phyloP scores from a whole-genome alignment of 2,329 filamentous ascomycete species.

The Didymella keratinophila region DNA sequence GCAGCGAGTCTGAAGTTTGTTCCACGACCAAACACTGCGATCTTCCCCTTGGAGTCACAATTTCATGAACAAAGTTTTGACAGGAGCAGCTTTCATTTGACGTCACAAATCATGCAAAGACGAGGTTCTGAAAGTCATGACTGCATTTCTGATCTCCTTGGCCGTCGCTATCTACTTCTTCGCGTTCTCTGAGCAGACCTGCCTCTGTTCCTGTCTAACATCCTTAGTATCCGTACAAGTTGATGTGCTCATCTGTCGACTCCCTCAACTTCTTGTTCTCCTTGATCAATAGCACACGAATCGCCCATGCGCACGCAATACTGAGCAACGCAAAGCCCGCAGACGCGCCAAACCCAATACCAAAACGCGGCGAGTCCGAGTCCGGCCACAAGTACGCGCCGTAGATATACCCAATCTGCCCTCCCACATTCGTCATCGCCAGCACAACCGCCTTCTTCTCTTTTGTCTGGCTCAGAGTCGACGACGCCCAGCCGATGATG shows the following conservation, averaged over 20 bases:
- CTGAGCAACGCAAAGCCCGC: conserved; percentile 39
- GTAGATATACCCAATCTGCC: conserved; percentile 43
- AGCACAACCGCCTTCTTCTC: conserved; percentile 44
- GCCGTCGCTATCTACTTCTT: neutral
- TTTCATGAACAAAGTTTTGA: no score
- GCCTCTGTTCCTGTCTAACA: no score
- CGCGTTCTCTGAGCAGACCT: neutral
- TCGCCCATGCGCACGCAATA: conserved; percentile 41
- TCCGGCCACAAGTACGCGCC: conserved; percentile 41
- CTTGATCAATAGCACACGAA: conserved; percentile 37
- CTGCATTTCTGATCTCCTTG: neutral
- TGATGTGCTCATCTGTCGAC: conserved; percentile 38
- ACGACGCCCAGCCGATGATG: conserved; percentile 42
- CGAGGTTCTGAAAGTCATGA: neutral
- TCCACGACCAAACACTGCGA: neutral
- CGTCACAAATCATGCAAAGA: neutral
- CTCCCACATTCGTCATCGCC: conserved; percentile 41
- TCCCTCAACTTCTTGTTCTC: conserved; percentile 37
- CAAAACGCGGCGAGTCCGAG: conserved; percentile 35
- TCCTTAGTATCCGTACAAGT: conserved; percentile 40
- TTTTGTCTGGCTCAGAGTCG: conserved; percentile 40
- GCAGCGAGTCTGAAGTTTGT: neutral
- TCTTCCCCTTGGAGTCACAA: neutral
- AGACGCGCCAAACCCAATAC: conserved; percentile 41
- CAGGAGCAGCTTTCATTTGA: neutral